Evolutionary conservation across 352 stramenopile genomes (phyloP), one percentile per base, ranked within the genome.

Genomic region (Pythium folliculosum): DNA sequence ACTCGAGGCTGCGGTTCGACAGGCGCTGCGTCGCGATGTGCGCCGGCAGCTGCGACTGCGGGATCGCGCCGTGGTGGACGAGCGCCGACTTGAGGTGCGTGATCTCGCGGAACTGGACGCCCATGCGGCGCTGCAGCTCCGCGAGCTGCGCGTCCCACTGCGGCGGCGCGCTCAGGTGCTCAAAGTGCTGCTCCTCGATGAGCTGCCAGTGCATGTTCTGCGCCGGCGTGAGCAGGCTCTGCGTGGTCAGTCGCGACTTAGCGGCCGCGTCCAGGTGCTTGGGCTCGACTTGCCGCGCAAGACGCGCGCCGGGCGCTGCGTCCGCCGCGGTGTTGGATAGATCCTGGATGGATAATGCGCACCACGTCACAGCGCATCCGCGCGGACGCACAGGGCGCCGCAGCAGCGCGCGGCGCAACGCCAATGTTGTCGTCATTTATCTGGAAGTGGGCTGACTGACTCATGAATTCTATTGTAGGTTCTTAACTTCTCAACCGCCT

Each of bases 1-100:
- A 94, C 68, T 95, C 87, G 21, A 95, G 71, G 69, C 82, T 91
- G 32, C 87, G 84, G 63, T 95, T 95, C 49, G 87, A 90, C 13
- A 91, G 65, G 17, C 87, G 85, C 37, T 90, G 77, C 5, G 80
- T 72, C 1, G 77, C 76, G 7, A 92, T 71, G 13, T 72, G 63
- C 1, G 67, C 32, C 0, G 75, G 72, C 30, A 93, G 65, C 8
- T 76, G 61, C 56, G 77, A 67, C 43, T 75, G 71, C 7, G 71
- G 67, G n/a, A 94, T 71, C 32, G 75, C 79, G n/a, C 87, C 86
- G 53, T 92, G 85, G 56, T 95, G 87, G 9, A 82, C 89, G 37
- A 94, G 61, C 55, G 87, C 85, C 53, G 82, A 89, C 67, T 89
- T 77, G 19, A 95, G 65, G 21, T 88, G 71, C 27, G 76, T 63